Percentiles rank a stretch among this genome's conserved stretches.
These are phyloP conservation scores for Allium fistulosum DNA, from an alignment of 106 monocot genomes.

Conservation along the genomic window DNA sequence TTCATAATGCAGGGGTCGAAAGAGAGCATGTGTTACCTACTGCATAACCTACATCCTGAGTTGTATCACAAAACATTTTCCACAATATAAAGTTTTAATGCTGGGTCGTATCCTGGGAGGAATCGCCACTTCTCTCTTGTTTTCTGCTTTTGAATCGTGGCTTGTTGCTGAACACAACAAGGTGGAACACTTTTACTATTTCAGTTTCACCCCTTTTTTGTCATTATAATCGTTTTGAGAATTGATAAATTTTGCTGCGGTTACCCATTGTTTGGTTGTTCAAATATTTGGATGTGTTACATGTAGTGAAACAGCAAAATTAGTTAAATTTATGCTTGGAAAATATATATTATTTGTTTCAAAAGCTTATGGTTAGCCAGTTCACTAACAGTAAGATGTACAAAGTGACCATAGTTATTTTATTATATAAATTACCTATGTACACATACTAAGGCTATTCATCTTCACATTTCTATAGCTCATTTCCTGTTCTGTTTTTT, in stretches of 20 bases:
- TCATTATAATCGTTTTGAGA: background rate
- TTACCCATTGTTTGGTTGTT: too few species aligned
- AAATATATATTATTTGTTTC: background rate
- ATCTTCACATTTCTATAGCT: background rate
- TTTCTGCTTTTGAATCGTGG: constrained; percentile 99
- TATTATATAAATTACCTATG: background rate
- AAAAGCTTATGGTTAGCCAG: background rate
- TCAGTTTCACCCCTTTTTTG: background rate
- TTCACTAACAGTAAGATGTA: background rate
- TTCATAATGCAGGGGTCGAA: constrained; percentile 69
- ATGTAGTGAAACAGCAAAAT: too few species aligned
- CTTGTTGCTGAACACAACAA: constrained; percentile 97
- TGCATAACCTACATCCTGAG: constrained; percentile 96
- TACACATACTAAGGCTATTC: background rate
- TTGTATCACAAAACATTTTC: constrained; percentile 93
- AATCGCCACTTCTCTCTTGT: constrained; percentile 86
- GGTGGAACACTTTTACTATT: constrained; percentile 20
- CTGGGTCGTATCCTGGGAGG: constrained; percentile 88
- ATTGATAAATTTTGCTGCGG: too few species aligned
- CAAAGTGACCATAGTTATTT: background rate
- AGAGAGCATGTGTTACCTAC: constrained; percentile 92
- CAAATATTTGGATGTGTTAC: too few species aligned
- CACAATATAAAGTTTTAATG: constrained; percentile 86
- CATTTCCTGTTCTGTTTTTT: constrained; percentile 6
- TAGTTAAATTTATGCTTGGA: background rate